Base-by-base conservation (phyloP, 1,139 yeast species). In the Kurtzmaniella quercitrusa region DNA sequence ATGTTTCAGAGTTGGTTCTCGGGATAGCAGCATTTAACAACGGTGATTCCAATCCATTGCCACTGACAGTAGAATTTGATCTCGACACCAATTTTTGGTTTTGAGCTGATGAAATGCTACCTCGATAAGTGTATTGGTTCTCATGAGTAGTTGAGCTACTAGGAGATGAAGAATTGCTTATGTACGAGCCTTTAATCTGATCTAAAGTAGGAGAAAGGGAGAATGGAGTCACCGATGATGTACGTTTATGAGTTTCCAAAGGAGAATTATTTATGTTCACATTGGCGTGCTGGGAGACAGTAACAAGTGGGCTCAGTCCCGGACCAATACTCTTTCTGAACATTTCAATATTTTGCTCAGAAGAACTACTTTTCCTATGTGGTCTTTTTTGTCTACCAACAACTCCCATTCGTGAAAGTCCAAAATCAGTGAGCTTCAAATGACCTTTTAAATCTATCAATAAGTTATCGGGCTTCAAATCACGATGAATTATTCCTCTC, bases 401-500 rank as follows among this genome's bases (percentile, higher is more conserved):
- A 40, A 91, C 77, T 19, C 98, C 98, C 72, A 90, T 82, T 58
- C 96, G 71, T 4, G 96, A 87, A 41, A 94, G 73, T 1, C 98
- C 99, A 68, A 94, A 94, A 65, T 94, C 98, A 0, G 97, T 91
- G 49, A 94, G 67, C 60, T 93, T 94, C 51, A 93, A 66, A 65
- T 93, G 98, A 0, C 99, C 99, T 37, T 73, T 70, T 44, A 79
- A 73, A 59, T 91, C 98, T 52, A 94, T 90, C 52, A 94, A 71
- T 33, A 94, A 65, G 55, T 94, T 94, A 58, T 94, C 98, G 0
- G 98, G 98, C 60, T 94, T 94, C 59, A 89, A 69, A 62, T 94
- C 99, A 55, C 97, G 82, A 63, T 94, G 98, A 47, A 93, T 87
- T 40, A 94, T 88, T 0, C 96, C 97, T 54, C 87, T 77, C 41